Base-by-base conservation (phyloP, 2,329 filamentous ascomycete genomes). In the Diatrype stigma region DNA sequence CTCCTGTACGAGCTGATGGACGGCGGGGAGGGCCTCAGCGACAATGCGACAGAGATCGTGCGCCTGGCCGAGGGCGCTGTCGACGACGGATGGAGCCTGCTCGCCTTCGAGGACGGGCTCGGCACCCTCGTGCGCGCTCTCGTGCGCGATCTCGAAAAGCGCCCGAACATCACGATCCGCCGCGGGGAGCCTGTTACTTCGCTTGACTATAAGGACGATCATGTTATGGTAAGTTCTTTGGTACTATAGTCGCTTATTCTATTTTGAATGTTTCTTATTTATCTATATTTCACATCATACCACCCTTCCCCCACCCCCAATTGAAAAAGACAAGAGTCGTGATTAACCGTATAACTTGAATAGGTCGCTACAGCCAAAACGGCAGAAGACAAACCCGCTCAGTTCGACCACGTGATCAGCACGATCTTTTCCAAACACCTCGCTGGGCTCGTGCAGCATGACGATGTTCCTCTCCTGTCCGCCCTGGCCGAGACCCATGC, bases 341-440 rank as follows among this genome's bases (percentile, higher is more conserved):
- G n/a, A n/a, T n/a, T n/a, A n/a, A n/a, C n/a, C n/a, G n/a, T n/a
- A n/a, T n/a, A n/a, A n/a, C n/a, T n/a, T n/a, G n/a, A n/a, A n/a
- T n/a, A n/a, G n/a, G n/a, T n/a, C n/a, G n/a, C n/a, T n/a, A n/a
- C 26, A 30, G 5, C 26, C 26, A 30, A 30, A 10, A 30, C 26
- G 10, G 26, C 26, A 30, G 26, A n/a, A n/a, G 50, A 61, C 5
- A 53, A 50, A 26, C 56, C 64, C 14, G 50, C 48, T 22, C 40
- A 55, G 55, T 81, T 79, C 63, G 71, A 83, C 65, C 79, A 84
- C 58, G 81, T 84, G 47, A 78, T 90, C 47, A 86, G 83, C 17
- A 85, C 86, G n/a, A 67, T 89, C 22, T 77, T 76, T 44, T 75
- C 74, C 52, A 70, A 75, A 35, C 60, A 71, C 2, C 72, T 82